Evolutionary conservation across 2,329 filamentous ascomycete species (phyloP), one percentile per base, ranked within the genome.

Genomic region (Lachnellula subtilissima): DNA sequence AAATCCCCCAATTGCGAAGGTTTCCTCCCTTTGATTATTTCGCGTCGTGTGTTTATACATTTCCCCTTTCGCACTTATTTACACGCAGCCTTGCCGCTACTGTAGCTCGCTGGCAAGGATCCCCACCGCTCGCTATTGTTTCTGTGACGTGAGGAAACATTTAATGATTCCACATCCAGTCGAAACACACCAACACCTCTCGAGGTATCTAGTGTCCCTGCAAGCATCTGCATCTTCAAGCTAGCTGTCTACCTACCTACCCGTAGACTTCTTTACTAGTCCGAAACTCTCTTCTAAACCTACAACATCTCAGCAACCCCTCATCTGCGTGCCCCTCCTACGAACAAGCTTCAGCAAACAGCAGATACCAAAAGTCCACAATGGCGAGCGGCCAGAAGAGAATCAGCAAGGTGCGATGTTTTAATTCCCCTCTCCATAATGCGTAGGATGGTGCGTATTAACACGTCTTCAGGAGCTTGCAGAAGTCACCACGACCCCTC

Each of bases 401-500:
- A 51, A 67, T 69, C 50, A 48, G 59, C 35, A 69, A 68, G 60
- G 66, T 53, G 53, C 36, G 39, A 8, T 36, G 6, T 40, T n/a
- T 32, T 14, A 11, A 45, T 22, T 4, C 5, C 35, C 23, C 15
- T 36, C 22, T 36, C 22, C 28, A 52, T 4, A 9, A 4, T n/a
- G 9, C n/a, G 4, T 35, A 1, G 4, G 23, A 9, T 36, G 9
- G 45, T 48, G 50, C 6, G 45, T 48, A 52, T 55, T 61, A 46
- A 59, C 46, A 48, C 5, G 17, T 9, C 42, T 39, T 11, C 63
- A 87, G 85, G 85, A 87, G 71, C 74, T 85, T 53, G 71, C 68
- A n/a, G 84, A 87, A 62, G 74, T 85, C 63, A 77, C 75, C 23
- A 72, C 72, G 47, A 76, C 75, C 39, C 82, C 84, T 36, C 81